Percentiles rank a stretch among this genome's conserved stretches.
These are phyloP conservation scores for Mrakia blollopis DNA, from an alignment of 768 basidiomycete species.

Conservation along the genomic window DNA sequence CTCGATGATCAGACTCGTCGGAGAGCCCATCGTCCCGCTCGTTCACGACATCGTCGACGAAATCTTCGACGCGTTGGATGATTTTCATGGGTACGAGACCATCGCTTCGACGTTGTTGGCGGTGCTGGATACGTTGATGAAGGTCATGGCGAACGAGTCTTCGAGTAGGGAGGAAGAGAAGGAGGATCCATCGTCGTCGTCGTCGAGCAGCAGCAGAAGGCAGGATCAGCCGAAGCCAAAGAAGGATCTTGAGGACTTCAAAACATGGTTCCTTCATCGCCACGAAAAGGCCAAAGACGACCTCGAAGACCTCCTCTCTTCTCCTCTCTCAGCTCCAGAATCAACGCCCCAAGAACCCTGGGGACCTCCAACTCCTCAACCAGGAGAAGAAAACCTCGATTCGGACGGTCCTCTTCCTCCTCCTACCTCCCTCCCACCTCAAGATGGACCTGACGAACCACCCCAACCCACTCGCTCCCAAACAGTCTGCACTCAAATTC, in stretches of 20 bases:
- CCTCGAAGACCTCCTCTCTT: slow-evolving; percentile 37
- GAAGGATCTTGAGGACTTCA: slow-evolving; percentile 47
- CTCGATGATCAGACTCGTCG: slow-evolving; percentile 79
- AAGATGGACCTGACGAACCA: background rate
- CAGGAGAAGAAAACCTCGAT: slow-evolving; percentile 18
- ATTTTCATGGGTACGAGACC: slow-evolving; percentile 85
- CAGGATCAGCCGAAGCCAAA: slow-evolving; percentile 36
- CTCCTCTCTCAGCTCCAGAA: slow-evolving; percentile 25
- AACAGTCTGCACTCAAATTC: slow-evolving; percentile 72
- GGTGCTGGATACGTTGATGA: slow-evolving; percentile 78
- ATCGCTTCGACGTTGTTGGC: slow-evolving; percentile 82
- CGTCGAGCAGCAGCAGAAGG: slow-evolving; percentile 46
- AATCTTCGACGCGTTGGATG: slow-evolving; percentile 92
- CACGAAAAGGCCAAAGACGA: slow-evolving; percentile 31
- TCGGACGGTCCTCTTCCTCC: slow-evolving; percentile 29
- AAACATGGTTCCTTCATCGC: slow-evolving; percentile 57
- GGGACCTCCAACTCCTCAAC: slow-evolving; percentile 26
- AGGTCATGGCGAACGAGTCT: slow-evolving; percentile 56
- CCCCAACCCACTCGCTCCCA: slow-evolving; percentile 63
- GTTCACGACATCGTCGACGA: slow-evolving; percentile 95
- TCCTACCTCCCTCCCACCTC: background rate
- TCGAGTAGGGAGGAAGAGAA: slow-evolving; percentile 9
- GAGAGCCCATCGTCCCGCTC: slow-evolving; percentile 75
- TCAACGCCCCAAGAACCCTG: slow-evolving; percentile 40
- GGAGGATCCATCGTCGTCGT: slow-evolving; percentile 4